A percentile compares a stretch with the other conserved stretches of the same genome.
Conservation (phyloP, 1,284 basidiomycete genomes). For the Phylloboletellus chloephorus region DNA sequence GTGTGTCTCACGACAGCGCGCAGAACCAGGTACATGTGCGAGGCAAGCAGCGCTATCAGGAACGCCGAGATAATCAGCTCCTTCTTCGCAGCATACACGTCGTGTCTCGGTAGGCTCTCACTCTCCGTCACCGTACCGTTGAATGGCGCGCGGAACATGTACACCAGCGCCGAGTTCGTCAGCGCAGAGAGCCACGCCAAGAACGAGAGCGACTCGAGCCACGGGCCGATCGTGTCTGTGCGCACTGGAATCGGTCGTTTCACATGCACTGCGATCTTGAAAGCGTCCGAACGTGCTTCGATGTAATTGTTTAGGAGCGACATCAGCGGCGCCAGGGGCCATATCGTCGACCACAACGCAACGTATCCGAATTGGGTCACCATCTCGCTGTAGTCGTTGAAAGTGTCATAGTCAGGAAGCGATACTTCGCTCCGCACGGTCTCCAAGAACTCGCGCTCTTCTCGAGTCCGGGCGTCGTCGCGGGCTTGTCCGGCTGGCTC, state of each 20-base stretch:
- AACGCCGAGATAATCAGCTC: slow-evolving; percentile 62
- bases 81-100: slow-evolving; percentile 37
- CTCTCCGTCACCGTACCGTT: slow-evolving; percentile 12
- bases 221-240: slow-evolving; percentile 89
- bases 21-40: slow-evolving; percentile 74
- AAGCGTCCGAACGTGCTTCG: slow-evolving; percentile 89
- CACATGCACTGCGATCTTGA: slow-evolving; percentile 88
- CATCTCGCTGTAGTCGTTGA: slow-evolving; percentile 92
- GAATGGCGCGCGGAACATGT: slow-evolving; percentile 62
- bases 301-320: slow-evolving; percentile 84
- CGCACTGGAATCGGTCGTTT: slow-evolving; percentile 82
- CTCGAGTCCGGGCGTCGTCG: slow-evolving; percentile 50
- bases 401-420: slow-evolving; percentile 77
- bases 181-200: slow-evolving; percentile 84
- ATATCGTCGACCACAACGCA: slow-evolving; percentile 87
- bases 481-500: slow-evolving; percentile 39
- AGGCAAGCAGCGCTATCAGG: slow-evolving; percentile 71
- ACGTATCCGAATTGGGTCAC: slow-evolving; percentile 93
- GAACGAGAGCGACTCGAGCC: slow-evolving; percentile 87
- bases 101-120: slow-evolving; percentile 13
- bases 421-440: slow-evolving; percentile 73
- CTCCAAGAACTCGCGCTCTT: slow-evolving; percentile 72
- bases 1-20: slow-evolving; percentile 61
- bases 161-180: slow-evolving; percentile 82
- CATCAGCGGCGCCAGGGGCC: slow-evolving; percentile 90